phyloP scores from a whole-genome alignment of 2,329 filamentous ascomycete genomes.

The Chalaropsis thielavioides region DNA sequence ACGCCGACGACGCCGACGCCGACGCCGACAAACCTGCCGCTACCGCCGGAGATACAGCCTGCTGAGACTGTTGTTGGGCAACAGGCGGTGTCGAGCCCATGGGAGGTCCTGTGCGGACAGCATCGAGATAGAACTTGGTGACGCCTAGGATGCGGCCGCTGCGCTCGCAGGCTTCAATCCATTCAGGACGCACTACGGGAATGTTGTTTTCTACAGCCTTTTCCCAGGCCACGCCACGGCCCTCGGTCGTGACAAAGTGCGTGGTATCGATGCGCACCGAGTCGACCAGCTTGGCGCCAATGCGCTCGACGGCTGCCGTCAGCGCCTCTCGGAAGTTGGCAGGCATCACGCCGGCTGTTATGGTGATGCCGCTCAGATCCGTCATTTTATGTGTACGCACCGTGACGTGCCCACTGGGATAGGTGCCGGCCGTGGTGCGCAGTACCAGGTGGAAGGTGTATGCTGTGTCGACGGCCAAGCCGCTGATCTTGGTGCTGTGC shows the following conservation, averaged over 20 bases:
- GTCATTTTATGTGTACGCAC: constrained; percentile 98
- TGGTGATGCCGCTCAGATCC: constrained; percentile 84
- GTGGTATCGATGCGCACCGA: constrained; percentile 91
- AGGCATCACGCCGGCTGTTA: constrained; percentile 79
- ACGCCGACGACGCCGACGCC: constrained; percentile 18
- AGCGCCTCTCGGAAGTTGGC: constrained; percentile 57
- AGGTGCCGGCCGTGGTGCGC: constrained; percentile 79
- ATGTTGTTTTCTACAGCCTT: constrained; percentile 97
- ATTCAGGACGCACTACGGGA: constrained; percentile 89
- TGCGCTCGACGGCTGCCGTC: constrained; percentile 61
- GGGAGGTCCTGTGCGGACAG: constrained; percentile 38
- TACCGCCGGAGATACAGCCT: constrained; percentile 23
- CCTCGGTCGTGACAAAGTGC: constrained; percentile 94
- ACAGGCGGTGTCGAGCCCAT: constrained; percentile 24
- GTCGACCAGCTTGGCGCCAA: constrained; percentile 85
- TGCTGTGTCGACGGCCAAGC: constrained; percentile 88
- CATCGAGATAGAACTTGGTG: constrained; percentile 89
- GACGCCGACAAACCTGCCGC: constrained; percentile 18
- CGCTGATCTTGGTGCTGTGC: constrained; percentile 91
- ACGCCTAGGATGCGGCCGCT: constrained; percentile 88
- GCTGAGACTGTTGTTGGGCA: constrained; percentile 16
- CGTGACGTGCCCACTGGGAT: constrained; percentile 64
- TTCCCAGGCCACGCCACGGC: constrained; percentile 80
- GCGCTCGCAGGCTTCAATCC: constrained; percentile 91
- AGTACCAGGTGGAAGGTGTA: constrained; percentile 90